Evolutionary conservation across 1,284 basidiomycete species (phyloP).

Genomic region (Sanguinoderma infundibulare): DNA sequence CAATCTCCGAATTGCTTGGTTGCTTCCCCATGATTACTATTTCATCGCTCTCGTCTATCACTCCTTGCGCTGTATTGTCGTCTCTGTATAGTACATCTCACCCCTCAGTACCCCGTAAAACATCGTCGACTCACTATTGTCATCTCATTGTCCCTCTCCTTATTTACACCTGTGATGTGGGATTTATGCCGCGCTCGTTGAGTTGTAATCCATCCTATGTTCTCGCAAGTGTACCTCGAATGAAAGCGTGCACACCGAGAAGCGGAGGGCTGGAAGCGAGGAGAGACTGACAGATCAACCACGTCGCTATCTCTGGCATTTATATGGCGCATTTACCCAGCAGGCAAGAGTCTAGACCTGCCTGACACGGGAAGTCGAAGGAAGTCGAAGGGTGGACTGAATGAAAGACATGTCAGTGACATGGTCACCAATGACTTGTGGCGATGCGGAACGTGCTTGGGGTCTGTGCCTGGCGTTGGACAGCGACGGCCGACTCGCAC

Average conservation of each 20-base stretch:
- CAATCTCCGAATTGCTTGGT: neutral
- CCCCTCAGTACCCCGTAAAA: slow-evolving; percentile 1
- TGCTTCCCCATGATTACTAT: neutral
- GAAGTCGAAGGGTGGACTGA: neutral
- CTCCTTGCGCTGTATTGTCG: neutral
- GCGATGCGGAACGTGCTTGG: neutral
- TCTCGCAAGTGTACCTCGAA: neutral
- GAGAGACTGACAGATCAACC: neutral
- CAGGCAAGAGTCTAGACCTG: neutral
- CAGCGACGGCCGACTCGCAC: neutral
- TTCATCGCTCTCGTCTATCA: neutral
- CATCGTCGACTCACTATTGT: neutral
- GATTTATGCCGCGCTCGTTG: neutral
- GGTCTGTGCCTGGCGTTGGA: neutral
- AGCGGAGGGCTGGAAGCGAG: neutral
- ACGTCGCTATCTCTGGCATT: neutral
- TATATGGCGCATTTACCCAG: neutral
- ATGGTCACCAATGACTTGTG: neutral
- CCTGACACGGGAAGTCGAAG: neutral
- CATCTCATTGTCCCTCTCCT: neutral
- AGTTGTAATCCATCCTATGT: neutral
- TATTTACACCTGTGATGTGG: neutral
- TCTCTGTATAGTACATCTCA: slow-evolving; percentile 10
- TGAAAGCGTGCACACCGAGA: neutral
- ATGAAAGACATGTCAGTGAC: neutral